Percentiles rank a stretch among this genome's conserved stretches.
Conservation (phyloP, 108 stramenopile species). For the Fistulifera pelliculosa region DNA sequence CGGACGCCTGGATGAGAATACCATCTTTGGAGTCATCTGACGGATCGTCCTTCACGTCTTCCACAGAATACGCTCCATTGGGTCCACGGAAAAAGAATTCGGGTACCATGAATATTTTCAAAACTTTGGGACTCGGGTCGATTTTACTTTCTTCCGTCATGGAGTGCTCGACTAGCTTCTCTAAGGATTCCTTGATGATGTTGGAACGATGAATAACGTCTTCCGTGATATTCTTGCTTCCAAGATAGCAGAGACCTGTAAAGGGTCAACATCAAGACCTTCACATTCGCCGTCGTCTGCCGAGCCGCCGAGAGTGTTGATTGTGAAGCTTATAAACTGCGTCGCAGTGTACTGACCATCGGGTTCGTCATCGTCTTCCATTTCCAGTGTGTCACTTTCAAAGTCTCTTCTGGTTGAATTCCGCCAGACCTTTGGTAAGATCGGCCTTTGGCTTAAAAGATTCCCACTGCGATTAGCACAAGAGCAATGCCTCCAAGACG, state of each 20-base stretch:
- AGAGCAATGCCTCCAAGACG: no score
- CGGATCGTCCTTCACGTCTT: constrained; percentile 7
- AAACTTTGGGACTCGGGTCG: constrained; percentile 19
- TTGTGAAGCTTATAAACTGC: constrained; percentile 35
- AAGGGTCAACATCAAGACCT: constrained; percentile 14
- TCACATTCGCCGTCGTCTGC: constrained; percentile 28
- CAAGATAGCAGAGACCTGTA: constrained; percentile 21
- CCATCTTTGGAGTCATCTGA: constrained; percentile 10
- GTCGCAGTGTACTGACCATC: constrained; percentile 16
- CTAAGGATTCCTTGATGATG: constrained; percentile 15
- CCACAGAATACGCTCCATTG: constrained; percentile 23
- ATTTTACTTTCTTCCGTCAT: constrained; percentile 9
- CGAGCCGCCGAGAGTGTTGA: constrained; percentile 30
- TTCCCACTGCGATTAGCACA: no score
- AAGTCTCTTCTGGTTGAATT: no score
- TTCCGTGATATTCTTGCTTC: constrained; percentile 16
- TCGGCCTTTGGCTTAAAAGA: no score
- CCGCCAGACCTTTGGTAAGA: no score
- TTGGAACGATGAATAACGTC: constrained; percentile 23
- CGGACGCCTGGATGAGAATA: constrained; percentile 11
- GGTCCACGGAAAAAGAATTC: constrained; percentile 31
- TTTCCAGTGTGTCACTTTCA: neutral
- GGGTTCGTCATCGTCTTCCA: constrained; percentile 1
- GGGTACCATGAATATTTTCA: constrained; percentile 31
- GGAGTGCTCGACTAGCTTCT: constrained; percentile 3